Evolutionary conservation across 352 stramenopile species (phyloP).

Genomic region (Globisporangium polare): DNA sequence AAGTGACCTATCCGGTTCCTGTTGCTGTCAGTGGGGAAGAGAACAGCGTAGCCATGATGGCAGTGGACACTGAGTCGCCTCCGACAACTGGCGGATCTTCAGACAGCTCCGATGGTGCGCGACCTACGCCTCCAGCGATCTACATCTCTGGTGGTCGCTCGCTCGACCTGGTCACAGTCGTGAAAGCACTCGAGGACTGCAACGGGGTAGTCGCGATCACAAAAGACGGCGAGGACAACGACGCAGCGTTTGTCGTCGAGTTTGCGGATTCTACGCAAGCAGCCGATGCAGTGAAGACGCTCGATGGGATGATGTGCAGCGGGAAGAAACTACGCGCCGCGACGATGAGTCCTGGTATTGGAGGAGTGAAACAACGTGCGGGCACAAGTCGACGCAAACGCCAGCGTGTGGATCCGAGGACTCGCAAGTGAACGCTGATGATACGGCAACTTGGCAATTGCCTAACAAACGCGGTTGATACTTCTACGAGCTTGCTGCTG

Average conservation of each 20-base stretch:
- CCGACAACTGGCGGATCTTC: not conserved
- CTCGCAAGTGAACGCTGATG: constrained; percentile 8
- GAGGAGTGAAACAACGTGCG: constrained; percentile 13
- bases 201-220: constrained; percentile 47
- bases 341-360: constrained; percentile 2
- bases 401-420: constrained; percentile 50
- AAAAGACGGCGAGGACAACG: constrained; percentile 32
- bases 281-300: constrained; percentile 30
- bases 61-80: constrained; percentile 5
- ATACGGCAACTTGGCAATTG: not conserved
- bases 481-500: not conserved
- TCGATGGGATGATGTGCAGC: constrained; percentile 53
- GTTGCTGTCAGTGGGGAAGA: not conserved
- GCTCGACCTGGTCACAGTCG: constrained; percentile 45
- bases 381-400: constrained; percentile 57
- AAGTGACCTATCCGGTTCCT: not conserved
- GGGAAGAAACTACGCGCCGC: constrained; percentile 47
- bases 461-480: not conserved
- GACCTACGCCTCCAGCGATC: constrained; percentile 22
- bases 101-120: constrained; percentile 7
- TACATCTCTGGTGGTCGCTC: constrained; percentile 44
- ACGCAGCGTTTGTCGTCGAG: constrained; percentile 42
- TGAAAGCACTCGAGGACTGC: constrained; percentile 45
- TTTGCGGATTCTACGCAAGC: constrained; percentile 44
- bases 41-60: not conserved